These are phyloP conservation scores for Thyridium curvatum DNA, from an alignment of 2,329 filamentous ascomycete species.

Conservation along the genomic window DNA sequence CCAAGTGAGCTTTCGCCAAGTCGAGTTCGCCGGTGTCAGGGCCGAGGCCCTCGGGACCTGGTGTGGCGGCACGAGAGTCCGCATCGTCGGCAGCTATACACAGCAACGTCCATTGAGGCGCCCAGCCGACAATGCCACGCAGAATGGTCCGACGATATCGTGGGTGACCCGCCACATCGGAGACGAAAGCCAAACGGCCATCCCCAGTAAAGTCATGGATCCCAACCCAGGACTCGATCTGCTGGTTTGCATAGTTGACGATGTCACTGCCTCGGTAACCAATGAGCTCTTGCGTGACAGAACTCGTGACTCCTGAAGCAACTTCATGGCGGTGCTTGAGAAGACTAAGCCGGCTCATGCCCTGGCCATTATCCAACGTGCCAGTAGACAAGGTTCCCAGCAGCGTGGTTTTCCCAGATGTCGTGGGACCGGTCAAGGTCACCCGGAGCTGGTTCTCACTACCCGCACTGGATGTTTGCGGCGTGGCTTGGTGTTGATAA, in stretches of 20 bases:
- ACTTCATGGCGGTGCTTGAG: constrained; percentile 93
- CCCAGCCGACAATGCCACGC: constrained; percentile 88
- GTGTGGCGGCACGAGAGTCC: constrained; percentile 27
- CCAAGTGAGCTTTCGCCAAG: constrained; percentile 72
- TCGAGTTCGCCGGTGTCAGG: constrained; percentile 55
- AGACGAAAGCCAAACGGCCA: constrained; percentile 77
- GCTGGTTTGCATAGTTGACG: constrained; percentile 79
- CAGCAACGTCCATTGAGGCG: constrained; percentile 85
- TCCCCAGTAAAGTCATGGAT: constrained; percentile 74
- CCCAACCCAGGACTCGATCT: constrained; percentile 90
- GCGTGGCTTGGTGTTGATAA: too few relatives aligned
- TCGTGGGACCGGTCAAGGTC: constrained; percentile 82
- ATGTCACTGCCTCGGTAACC: constrained; percentile 63
- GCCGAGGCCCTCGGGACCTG: constrained; percentile 27
- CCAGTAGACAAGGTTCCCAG: constrained; percentile 85
- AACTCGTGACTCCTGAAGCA: constrained; percentile 85
- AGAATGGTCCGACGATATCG: constrained; percentile 85
- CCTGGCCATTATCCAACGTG: constrained; percentile 83
- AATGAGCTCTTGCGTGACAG: constrained; percentile 86
- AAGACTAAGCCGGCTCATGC: constrained; percentile 80
- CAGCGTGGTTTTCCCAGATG: constrained; percentile 86
- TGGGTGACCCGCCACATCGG: constrained; percentile 87
- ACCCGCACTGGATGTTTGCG: too few relatives aligned
- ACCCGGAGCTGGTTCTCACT: constrained; percentile 66
- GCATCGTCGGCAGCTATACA: constrained; percentile 78